A percentile compares a stretch with the other conserved stretches of the same genome.
These are phyloP conservation scores for Podaxis carcinomalis DNA, from an alignment of 768 basidiomycete species.

Conservation along the genomic window DNA sequence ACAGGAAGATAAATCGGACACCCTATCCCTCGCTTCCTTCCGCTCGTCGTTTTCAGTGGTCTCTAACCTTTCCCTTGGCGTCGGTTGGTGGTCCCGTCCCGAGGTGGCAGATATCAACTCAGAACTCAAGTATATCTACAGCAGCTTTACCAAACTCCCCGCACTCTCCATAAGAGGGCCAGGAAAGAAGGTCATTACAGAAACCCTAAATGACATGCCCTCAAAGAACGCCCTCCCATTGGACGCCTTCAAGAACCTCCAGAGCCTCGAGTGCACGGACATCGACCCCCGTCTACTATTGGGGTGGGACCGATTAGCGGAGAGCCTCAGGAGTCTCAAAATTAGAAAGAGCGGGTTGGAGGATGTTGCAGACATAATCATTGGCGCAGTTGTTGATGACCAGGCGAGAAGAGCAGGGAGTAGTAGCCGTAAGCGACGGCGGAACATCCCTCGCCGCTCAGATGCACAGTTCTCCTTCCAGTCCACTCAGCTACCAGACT, in stretches of 20 bases:
- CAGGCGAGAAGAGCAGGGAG: conserved; percentile 58
- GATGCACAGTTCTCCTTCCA: conserved; percentile 2
- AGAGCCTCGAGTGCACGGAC: conserved; percentile 68
- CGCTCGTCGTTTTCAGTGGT: conserved; percentile 75
- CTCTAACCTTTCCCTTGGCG: conserved; percentile 69
- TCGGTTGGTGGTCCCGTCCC: conserved; percentile 65
- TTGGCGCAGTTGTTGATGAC: conserved; percentile 78
- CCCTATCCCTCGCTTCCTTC: conserved; percentile 69
- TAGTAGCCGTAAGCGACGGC: conserved; percentile 39
- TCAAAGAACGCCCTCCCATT: conserved; percentile 76
- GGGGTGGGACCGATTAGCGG: conserved; percentile 79
- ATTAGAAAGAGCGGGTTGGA: conserved; percentile 78
- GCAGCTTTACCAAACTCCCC: conserved; percentile 87
- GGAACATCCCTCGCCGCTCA: conserved; percentile 32
- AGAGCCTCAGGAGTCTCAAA: conserved; percentile 67
- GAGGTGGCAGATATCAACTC: conserved; percentile 57
- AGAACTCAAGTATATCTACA: conserved; percentile 84
- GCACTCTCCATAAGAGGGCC: conserved; percentile 67
- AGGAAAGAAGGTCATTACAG: conserved; percentile 59
- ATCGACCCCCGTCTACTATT: conserved; percentile 79
- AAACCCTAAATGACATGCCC: conserved; percentile 65
- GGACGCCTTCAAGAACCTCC: conserved; percentile 81
- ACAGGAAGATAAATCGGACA: conserved; percentile 61
- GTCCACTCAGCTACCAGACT: conserved; percentile 13
- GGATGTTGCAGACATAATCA: conserved; percentile 73